Evolutionary conservation across 441 rosid species (phyloP).

Genomic region (Gossypium gossypioides): DNA sequence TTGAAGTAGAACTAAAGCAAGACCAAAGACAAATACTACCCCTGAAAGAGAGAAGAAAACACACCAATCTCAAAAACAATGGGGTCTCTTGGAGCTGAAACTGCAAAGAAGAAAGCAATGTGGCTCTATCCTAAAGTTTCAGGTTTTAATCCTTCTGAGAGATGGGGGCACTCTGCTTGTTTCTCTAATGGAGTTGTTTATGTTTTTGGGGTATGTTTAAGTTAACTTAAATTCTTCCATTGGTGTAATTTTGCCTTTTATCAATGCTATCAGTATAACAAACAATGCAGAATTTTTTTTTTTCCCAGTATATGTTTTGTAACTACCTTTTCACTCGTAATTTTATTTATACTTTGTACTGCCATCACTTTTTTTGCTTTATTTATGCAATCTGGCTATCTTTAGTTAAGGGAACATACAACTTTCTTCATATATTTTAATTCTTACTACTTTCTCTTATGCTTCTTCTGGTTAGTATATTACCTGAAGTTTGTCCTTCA

Average conservation of each 20-base stretch:
- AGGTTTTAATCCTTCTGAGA: conserved; percentile 56
- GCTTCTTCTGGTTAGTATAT: conserved; percentile 11
- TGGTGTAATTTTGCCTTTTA: background rate
- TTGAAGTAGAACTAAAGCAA: conserved; percentile 7
- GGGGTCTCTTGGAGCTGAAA: conserved; percentile 39
- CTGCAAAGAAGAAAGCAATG: conserved; percentile 45
- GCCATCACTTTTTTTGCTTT: background rate
- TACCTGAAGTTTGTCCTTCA: conserved; percentile 7
- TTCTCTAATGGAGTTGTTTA: conserved; percentile 47
- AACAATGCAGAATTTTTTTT: background rate
- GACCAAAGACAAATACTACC: background rate
- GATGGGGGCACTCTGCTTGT: conserved; percentile 83
- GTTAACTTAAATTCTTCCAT: background rate
- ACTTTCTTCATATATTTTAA: conserved; percentile 23
- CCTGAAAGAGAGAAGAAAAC: background rate
- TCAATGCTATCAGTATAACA: background rate
- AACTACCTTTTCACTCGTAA: background rate
- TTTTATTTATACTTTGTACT: background rate
- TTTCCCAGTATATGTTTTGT: background rate
- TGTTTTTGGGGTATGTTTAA: conserved; percentile 50
- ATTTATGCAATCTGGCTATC: conserved; percentile 5
- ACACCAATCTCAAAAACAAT: conserved; percentile 10
- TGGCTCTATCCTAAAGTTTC: conserved; percentile 54
- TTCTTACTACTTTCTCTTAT: conserved; percentile 20
- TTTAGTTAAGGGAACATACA: conserved; percentile 19